A percentile compares a stretch with the other conserved stretches of the same genome.
Conservation (phyloP, 305 asterid genomes). For the Ilex paraguariensis region DNA sequence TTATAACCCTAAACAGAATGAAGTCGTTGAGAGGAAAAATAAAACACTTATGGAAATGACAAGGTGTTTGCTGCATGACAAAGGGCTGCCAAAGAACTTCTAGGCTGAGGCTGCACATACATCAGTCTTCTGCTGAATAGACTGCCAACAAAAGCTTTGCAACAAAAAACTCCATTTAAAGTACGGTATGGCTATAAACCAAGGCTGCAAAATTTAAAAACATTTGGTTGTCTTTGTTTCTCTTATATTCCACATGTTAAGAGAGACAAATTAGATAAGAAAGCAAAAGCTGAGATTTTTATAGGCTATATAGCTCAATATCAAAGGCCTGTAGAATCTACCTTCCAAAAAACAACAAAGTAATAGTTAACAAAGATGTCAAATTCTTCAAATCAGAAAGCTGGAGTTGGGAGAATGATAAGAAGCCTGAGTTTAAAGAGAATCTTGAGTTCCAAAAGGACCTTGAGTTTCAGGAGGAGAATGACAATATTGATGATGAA, state of each 20-base stretch:
- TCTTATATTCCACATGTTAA: too few species aligned
- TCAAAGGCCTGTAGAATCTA: not conserved
- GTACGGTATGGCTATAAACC: not conserved
- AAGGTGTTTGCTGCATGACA: too few species aligned
- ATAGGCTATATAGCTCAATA: not conserved
- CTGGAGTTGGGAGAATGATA: not conserved
- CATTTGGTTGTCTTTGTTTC: not conserved
- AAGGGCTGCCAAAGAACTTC: not conserved
- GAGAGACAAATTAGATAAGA: too few species aligned
- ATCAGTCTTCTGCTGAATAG: not conserved
- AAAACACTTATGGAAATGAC: too few species aligned
- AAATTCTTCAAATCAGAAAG: not conserved
- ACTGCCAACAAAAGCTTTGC: too few species aligned
- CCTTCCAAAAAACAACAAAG: not conserved
- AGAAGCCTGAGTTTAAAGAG: not conserved
- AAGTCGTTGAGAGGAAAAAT: too few species aligned
- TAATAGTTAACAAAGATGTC: not conserved
- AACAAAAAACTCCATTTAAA: not conserved
- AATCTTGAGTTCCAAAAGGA: not conserved
- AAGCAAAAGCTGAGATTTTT: too few species aligned
- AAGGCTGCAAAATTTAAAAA: not conserved
- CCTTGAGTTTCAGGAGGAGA: not conserved
- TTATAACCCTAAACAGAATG: too few species aligned
- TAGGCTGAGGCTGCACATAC: not conserved
- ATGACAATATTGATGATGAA: not conserved